Evolutionary conservation across 1,284 basidiomycete genomes (phyloP).

Genomic region (Wallemia hederae): DNA sequence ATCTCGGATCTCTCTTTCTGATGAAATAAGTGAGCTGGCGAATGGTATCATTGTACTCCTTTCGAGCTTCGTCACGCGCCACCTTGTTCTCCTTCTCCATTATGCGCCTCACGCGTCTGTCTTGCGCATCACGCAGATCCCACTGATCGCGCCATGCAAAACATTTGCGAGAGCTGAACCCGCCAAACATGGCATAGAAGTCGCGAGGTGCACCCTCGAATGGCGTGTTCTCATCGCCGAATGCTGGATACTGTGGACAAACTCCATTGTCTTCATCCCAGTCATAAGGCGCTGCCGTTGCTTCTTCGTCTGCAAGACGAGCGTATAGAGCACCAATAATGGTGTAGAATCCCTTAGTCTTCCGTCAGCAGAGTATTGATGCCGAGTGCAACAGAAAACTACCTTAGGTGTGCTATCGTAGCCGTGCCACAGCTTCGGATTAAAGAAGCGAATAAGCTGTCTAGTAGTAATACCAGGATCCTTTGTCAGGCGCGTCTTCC

Average conservation of each 20-base stretch:
- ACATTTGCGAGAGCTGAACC: constrained; percentile 63
- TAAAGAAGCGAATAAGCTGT: constrained; percentile 63
- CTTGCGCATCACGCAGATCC: constrained; percentile 55
- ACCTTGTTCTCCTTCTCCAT: constrained; percentile 97
- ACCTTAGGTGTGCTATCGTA: constrained; percentile 44
- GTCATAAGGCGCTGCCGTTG: constrained; percentile 24
- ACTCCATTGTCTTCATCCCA: constrained; percentile 5
- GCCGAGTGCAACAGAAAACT: constrained; percentile 8
- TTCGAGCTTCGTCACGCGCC: constrained; percentile 50
- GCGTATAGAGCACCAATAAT: constrained; percentile 70
- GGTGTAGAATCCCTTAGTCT: constrained; percentile 50
- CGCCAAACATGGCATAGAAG: constrained; percentile 69
- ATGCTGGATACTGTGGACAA: not conserved
- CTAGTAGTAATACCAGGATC: constrained; percentile 11
- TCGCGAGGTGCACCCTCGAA: constrained; percentile 24
- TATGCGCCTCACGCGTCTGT: constrained; percentile 47
- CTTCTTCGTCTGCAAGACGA: constrained; percentile 57
- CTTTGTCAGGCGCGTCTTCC: not conserved
- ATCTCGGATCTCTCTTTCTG: constrained; percentile 76
- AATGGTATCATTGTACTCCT: constrained; percentile 80
- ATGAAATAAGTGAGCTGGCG: constrained; percentile 55
- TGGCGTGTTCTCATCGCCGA: constrained; percentile 10
- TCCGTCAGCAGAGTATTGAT: not conserved
- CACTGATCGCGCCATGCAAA: constrained; percentile 73
- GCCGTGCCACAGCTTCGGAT: constrained; percentile 37